Conservation (phyloP, 805 yeast species). For the Wickerhamomyces hampshirensis region DNA sequence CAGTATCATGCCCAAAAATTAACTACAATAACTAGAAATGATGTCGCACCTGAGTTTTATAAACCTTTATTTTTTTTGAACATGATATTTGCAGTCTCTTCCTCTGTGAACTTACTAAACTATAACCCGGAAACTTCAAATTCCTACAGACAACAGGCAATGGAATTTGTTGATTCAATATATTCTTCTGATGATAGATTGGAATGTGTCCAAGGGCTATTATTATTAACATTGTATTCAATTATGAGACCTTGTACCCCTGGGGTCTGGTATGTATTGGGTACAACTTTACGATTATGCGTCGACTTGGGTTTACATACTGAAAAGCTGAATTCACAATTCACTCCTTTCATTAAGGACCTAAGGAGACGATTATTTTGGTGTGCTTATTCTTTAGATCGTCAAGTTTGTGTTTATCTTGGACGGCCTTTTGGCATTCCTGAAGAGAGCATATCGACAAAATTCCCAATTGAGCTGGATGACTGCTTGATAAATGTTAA, state of each 20-base stretch:
- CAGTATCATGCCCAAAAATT: conserved; percentile 28
- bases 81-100: conserved; percentile 75
- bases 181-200: conserved; percentile 55
- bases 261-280: conserved; percentile 89
- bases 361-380: conserved; percentile 75
- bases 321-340: conserved; percentile 40
- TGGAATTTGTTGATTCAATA: conserved; percentile 51
- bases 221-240: conserved; percentile 65
- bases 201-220: conserved; percentile 68
- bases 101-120: conserved; percentile 66
- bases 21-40: conserved; percentile 10
- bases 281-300: conserved; percentile 72
- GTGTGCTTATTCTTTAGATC: conserved; percentile 83
- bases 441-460: conserved; percentile 68
- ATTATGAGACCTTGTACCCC: conserved; percentile 87
- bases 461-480: conserved; percentile 70
- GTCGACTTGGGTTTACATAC: conserved; percentile 83
- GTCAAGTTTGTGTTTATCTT: conserved; percentile 80
- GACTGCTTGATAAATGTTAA: conserved; percentile 54
- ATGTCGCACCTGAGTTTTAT: conserved; percentile 43
- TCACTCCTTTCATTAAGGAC: conserved; percentile 58
- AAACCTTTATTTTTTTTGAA: conserved; percentile 66
- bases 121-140: conserved; percentile 64
- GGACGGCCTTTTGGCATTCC: conserved; percentile 90
- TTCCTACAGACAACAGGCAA: conserved; percentile 64